These are phyloP conservation scores for Gynochthodes officinalis DNA, from an alignment of 257 asterid species.

Conservation along the genomic window DNA sequence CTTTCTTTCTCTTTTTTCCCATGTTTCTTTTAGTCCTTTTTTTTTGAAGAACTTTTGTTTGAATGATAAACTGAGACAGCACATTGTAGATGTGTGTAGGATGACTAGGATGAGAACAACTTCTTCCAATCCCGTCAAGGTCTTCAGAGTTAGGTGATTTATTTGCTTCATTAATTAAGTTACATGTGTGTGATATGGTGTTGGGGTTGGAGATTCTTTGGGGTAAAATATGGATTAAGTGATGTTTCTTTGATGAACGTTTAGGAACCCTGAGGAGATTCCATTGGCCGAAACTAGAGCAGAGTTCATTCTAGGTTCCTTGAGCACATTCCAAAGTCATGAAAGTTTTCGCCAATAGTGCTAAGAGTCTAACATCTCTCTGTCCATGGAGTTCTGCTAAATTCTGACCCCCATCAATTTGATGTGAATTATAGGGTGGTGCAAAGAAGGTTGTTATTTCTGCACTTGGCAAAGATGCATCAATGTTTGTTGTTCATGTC, in stretches of 20 bases:
- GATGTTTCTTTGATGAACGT: not conserved
- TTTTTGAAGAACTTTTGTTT: no score
- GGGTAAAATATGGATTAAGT: not conserved
- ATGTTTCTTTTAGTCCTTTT: no score
- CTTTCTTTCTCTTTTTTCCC: no score
- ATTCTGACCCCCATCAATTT: not conserved
- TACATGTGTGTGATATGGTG: not conserved
- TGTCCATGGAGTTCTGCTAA: not conserved
- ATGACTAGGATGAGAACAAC: no score
- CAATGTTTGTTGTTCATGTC: conserved; percentile 79
- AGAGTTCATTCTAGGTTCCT: conserved; percentile 67
- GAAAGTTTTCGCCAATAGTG: not conserved
- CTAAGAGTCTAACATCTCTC: no score
- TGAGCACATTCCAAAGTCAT: not conserved
- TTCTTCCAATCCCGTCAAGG: conserved; percentile 44
- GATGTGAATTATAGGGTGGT: conserved; percentile 59
- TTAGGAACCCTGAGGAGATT: conserved; percentile 79
- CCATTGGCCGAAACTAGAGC: conserved; percentile 77
- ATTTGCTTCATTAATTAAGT: not conserved
- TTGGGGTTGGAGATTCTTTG: not conserved
- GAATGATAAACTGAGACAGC: no score
- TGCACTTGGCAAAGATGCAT: conserved; percentile 77
- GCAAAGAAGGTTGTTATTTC: conserved; percentile 88
- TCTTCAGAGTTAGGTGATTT: conserved; percentile 54
- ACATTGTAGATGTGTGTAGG: no score